Base-by-base conservation (phyloP, 2,329 filamentous ascomycete species). In the Juglanconis oblonga region DNA sequence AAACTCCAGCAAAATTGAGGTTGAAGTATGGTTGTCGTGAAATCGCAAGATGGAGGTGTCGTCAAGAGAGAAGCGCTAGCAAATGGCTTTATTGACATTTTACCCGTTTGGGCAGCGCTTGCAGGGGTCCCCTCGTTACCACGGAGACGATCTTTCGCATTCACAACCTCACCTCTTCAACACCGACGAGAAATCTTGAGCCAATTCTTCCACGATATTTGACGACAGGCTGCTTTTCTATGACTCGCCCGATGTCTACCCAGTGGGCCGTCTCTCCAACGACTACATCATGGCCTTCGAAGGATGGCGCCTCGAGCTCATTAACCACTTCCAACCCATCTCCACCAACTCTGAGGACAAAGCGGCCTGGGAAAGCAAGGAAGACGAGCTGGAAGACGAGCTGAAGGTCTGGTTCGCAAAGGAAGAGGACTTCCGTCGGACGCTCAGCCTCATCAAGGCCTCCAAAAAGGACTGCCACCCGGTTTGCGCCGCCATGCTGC, bases 51-150 rank as follows among this genome's bases (percentile, higher is more conserved):
- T 40, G 5, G 10, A 4, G n/a, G 31, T 31, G 35, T 38, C 49
- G 56, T 52, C 49, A 59, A 59, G 56, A 52, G 13, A 29, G 44
- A 11, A 42, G 24, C 44, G 40, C 50, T 52, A 53, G 38, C 40
- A 40, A 33, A 14, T 10, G 33, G 50, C 50, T 66, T 65, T 73
- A 67, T 72, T 73, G 70, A 72, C 66, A 54, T 64, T 50, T 62
- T 69, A 64, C 68, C 65, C 31, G 52, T 67, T 71, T 68, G 35
- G 67, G 67, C 24, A 3, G 5, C 14, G 3, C 1, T 17, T 56
- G 51, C 58, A 47, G 40, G 57, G 59, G 42, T 55, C 10, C 53
- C 53, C 58, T 51, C 61, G 67, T 68, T 67, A 62, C 67, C 65
- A 65, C 57, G 58, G 67, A 52, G 67, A 68, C 58, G 45, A 38